These are phyloP conservation scores for Aurinia saxatilis DNA, from an alignment of 345 rosid species.

Conservation along the genomic window DNA sequence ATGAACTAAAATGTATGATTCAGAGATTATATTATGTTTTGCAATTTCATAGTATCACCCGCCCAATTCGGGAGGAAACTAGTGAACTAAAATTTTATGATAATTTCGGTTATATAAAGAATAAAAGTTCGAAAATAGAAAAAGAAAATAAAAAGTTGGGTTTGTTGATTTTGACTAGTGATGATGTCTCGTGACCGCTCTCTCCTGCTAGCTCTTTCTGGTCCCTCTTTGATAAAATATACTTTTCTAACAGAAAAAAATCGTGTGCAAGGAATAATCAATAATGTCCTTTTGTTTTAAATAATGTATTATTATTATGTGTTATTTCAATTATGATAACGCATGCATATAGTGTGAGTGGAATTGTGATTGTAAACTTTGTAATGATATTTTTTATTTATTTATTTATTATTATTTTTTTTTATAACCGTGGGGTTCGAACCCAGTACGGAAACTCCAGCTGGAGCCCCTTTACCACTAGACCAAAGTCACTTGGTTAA, in stretches of 20 bases:
- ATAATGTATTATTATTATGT: conserved; percentile 9
- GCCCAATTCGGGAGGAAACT: conserved; percentile 5
- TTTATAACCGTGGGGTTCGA: too few relatives aligned
- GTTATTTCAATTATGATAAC: conserved; percentile 3
- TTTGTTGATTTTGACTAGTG: conserved; percentile 31
- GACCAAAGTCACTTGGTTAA: too few relatives aligned
- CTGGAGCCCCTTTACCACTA: too few relatives aligned
- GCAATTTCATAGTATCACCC: background rate
- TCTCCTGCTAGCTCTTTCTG: conserved; percentile 24
- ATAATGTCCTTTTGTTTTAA: conserved; percentile 17
- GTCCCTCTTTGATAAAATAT: conserved; percentile 21
- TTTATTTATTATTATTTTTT: too few relatives aligned
- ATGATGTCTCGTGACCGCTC: conserved; percentile 32
- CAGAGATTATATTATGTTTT: background rate
- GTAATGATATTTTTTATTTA: too few relatives aligned
- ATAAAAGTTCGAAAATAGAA: background rate
- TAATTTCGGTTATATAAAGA: conserved; percentile 3
- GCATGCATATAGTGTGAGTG: conserved; percentile 28
- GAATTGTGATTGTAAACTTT: conserved; percentile 29
- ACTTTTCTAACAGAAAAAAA: conserved; percentile 2
- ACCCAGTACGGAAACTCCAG: too few relatives aligned
- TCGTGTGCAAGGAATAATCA: conserved; percentile 16
- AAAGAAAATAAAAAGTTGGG: conserved; percentile 19
- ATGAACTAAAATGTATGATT: background rate
- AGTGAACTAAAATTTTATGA: conserved; percentile 1